phyloP scores from a whole-genome alignment of 2,329 filamentous ascomycete species.

The Monascus ruber region DNA sequence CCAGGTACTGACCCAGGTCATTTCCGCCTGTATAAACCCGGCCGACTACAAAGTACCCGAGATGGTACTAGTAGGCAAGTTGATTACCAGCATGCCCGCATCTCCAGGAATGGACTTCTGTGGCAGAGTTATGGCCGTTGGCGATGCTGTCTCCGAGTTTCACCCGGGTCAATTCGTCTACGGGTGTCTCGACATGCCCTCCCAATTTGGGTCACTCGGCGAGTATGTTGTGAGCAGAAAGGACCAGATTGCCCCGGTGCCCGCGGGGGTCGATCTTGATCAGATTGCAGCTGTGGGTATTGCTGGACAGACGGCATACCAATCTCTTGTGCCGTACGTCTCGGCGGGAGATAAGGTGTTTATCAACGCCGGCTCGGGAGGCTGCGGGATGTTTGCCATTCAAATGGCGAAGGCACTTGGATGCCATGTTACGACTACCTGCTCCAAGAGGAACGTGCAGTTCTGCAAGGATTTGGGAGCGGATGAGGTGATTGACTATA shows the following conservation, averaged over 20 bases:
- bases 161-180: slow-evolving; percentile 36
- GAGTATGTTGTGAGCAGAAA: slow-evolving; percentile 31
- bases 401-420: slow-evolving; percentile 53
- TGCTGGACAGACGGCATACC: slow-evolving; percentile 39
- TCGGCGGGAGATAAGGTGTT: slow-evolving; percentile 46
- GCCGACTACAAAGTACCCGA: slow-evolving; percentile 55
- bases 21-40: slow-evolving; percentile 47
- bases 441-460: slow-evolving; percentile 46
- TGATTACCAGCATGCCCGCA: slow-evolving; percentile 32
- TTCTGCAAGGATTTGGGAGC: slow-evolving; percentile 50
- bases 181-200: slow-evolving; percentile 23
- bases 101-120: slow-evolving; percentile 42
- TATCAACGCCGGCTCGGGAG: slow-evolving; percentile 55
- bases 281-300: slow-evolving; percentile 35
- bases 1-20: slow-evolving; percentile 46
- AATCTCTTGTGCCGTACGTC: slow-evolving; percentile 37
- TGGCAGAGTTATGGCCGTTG: slow-evolving; percentile 32
- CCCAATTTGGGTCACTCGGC: slow-evolving; percentile 32
- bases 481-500: slow-evolving; percentile 54
- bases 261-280: slow-evolving; percentile 31
- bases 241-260: slow-evolving; percentile 28
- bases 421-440: slow-evolving; percentile 48
- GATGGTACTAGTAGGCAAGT: slow-evolving; percentile 29
- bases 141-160: slow-evolving; percentile 18
- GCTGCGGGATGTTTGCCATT: slow-evolving; percentile 48